Evolutionary conservation across 2,329 filamentous ascomycete species (phyloP).

Genomic region (Pleurostoma richardsiae): DNA sequence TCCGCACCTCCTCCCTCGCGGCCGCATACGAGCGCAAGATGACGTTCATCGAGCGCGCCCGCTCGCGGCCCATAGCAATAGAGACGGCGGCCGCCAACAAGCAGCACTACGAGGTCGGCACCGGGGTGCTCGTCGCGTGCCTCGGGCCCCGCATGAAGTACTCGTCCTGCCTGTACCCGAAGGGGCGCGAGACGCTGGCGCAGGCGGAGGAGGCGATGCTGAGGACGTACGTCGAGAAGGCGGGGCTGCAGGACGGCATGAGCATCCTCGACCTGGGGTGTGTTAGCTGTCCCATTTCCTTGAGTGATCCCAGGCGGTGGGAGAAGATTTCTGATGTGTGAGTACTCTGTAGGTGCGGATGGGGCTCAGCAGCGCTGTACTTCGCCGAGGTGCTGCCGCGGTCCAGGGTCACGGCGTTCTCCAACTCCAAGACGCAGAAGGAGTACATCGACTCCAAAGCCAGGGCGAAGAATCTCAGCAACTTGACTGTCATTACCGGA

Average conservation of each 20-base stretch:
- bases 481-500: slow-evolving; percentile 60
- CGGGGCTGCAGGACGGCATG: slow-evolving; percentile 55
- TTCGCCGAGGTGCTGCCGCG: slow-evolving; percentile 61
- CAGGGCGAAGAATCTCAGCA: slow-evolving; percentile 47
- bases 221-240: slow-evolving; percentile 55
- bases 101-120: slow-evolving; percentile 70
- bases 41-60: slow-evolving; percentile 55
- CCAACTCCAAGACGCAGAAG: slow-evolving; percentile 66
- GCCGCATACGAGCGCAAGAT: slow-evolving; percentile 56
- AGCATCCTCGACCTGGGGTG: slow-evolving; percentile 58
- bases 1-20: slow-evolving; percentile 46
- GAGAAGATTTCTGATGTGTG: not conserved
- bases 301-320: slow-evolving; percentile 2
- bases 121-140: slow-evolving; percentile 54
- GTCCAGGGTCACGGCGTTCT: slow-evolving; percentile 60
- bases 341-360: slow-evolving; percentile 49
- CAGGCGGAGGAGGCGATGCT: slow-evolving; percentile 66
- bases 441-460: slow-evolving; percentile 59
- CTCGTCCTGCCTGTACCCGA: slow-evolving; percentile 60
- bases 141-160: slow-evolving; percentile 71
- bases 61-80: slow-evolving; percentile 60
- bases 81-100: slow-evolving; percentile 60
- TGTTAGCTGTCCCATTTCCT: slow-evolving; percentile 13
- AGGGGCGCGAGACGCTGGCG: slow-evolving; percentile 56
- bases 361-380: slow-evolving; percentile 62